Evolutionary conservation across 345 rosid genomes (phyloP), one percentile per base, ranked within the genome.

Genomic region (Excoecaria cochinchinensis): DNA sequence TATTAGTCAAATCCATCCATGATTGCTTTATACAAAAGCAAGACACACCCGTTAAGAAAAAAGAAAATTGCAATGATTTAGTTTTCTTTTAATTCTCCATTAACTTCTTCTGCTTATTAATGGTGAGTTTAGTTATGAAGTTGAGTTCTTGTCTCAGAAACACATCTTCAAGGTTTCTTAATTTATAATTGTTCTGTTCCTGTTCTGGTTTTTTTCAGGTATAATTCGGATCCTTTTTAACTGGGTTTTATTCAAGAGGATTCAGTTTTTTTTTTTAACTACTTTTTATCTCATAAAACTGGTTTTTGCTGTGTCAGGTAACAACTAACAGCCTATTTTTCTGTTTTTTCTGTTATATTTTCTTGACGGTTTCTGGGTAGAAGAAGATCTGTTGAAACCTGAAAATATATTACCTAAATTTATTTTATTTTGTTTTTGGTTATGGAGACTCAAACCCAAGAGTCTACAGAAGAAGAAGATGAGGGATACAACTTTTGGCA

Each of bases 221-320:
- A 1, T 36, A 55, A 13, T 14, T 73, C 13, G 44, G 13, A 12
- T 21, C 21, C 22, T 13, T 60, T 15, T 44, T n/a, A 72, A 44
- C 67, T 59, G 67, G 75, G 67, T 47, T 19, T 72, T n/a, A 2
- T 31, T 47, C 52, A 71, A 21, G 65, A 71, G 22, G 48, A n/a
- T 40, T 65, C 53, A 71, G 74, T 40, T 40, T 31, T 31, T 2
- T 2, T 31, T 31, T 31, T 31, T 31, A 31, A 31, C 31, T 31
- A 31, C 31, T 31, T 31, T 31, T 31, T 31, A 31, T 31, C 31
- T 31, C 2, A 31, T 31, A 1, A 31, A 31, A 31, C 31, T 8
- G 3, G 14, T 13, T 36, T 62, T n/a, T 52, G 24, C 48, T 22
- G 17, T 31, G 25, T n/a, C 36, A 50, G 76, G 69, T 73, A 53